These are phyloP conservation scores for Candida takata DNA, from an alignment of 805 yeast genomes.

Conservation along the genomic window DNA sequence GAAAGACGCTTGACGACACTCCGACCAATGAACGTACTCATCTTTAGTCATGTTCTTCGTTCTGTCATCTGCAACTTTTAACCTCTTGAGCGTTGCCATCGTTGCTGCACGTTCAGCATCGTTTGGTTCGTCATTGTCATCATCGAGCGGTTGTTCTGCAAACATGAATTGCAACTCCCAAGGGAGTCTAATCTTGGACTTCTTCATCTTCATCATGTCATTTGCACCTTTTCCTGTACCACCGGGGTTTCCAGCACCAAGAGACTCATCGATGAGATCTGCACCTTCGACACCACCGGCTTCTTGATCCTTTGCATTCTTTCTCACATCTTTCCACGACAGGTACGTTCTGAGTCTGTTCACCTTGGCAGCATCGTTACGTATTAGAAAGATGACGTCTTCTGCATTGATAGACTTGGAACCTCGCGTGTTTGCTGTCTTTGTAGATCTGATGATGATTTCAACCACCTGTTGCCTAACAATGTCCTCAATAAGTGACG, in stretches of 20 bases:
- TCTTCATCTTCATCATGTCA: conserved; percentile 51
- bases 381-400: conserved; percentile 84
- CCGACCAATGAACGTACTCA: conserved; percentile 98
- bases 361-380: conserved; percentile 93
- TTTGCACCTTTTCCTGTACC: no score
- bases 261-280: conserved; percentile 43
- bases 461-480: conserved; percentile 94
- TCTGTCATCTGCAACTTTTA: conserved; percentile 90
- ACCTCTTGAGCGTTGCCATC: conserved; percentile 76
- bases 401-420: conserved; percentile 83
- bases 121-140: conserved; percentile 61
- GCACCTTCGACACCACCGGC: conserved; percentile 53
- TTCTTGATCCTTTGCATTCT: conserved; percentile 63
- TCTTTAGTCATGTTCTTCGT: conserved; percentile 92
- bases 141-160: conserved; percentile 77
- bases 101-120: conserved; percentile 90
- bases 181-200: conserved; percentile 76
- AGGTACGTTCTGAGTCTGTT: conserved; percentile 83
- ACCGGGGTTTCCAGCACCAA: no score
- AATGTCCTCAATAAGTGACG: conserved; percentile 90
- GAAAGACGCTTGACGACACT: conserved; percentile 94
- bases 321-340: conserved; percentile 96
- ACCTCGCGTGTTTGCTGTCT: conserved; percentile 72
- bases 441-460: conserved; percentile 66
- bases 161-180: conserved; percentile 97